Evolutionary conservation across 2,329 filamentous ascomycete genomes (phyloP).

Genomic region (Neonectria magnoliae): DNA sequence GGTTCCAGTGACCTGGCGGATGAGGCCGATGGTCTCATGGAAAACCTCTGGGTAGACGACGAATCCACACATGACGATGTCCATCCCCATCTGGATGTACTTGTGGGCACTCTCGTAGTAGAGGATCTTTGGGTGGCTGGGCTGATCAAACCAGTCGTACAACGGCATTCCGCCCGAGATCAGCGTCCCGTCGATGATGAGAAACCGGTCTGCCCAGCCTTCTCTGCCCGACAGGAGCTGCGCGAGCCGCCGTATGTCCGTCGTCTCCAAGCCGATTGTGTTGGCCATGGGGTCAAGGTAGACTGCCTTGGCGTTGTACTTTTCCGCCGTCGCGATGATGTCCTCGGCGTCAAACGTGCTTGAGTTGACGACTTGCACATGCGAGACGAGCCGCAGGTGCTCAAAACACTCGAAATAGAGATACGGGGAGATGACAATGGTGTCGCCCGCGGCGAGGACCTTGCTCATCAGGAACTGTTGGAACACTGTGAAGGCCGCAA

Average conservation of each 20-base stretch:
- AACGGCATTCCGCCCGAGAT: conserved; percentile 21
- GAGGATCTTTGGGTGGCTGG: conserved; percentile 22
- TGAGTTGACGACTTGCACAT: conserved; percentile 19
- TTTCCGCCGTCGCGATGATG: conserved; percentile 25
- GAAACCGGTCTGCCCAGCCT: conserved; percentile 20
- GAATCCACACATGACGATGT: conserved; percentile 26
- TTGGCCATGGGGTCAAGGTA: conserved; percentile 29
- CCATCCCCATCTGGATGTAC: conserved; percentile 28
- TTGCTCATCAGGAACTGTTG: conserved; percentile 28
- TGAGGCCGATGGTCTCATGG: conserved; percentile 23
- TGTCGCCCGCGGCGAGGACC: conserved; percentile 18
- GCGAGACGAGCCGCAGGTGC: conserved; percentile 19
- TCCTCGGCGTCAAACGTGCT: conserved; percentile 24
- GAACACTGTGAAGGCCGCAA: conserved; percentile 22
- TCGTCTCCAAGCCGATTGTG: conserved; percentile 21
- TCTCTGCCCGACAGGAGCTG: conserved; percentile 14
- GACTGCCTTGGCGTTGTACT: conserved; percentile 23
- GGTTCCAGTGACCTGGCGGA: conserved; percentile 25
- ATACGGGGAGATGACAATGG: conserved; percentile 25
- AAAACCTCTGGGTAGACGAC: conserved; percentile 20
- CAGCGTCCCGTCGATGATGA: conserved; percentile 22
- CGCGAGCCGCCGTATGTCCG: conserved; percentile 20
- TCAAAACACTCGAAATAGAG: conserved; percentile 27
- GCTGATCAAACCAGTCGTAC: conserved; percentile 22
- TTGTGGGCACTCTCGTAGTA: conserved; percentile 27